Evolutionary conservation across 495 filamentous ascomycete species (phyloP).

Genomic region (Annulohypoxylon stygium): DNA sequence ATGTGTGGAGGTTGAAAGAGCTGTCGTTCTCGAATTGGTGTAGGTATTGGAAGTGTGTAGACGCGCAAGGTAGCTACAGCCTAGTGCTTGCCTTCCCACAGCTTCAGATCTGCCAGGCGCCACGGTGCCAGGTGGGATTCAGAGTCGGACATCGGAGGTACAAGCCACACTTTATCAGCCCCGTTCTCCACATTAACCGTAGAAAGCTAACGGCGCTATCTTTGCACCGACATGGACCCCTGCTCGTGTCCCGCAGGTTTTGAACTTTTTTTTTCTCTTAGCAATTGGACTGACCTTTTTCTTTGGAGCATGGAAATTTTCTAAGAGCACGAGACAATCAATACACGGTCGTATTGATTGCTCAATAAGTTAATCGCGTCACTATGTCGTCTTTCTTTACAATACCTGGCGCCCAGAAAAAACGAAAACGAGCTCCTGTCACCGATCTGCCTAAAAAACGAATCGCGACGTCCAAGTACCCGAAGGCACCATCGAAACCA

Average conservation of each 20-base stretch:
- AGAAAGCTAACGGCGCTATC: slow-evolving; percentile 7
- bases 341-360: slow-evolving; percentile 35
- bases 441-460: slow-evolving; percentile 61
- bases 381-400: slow-evolving; percentile 91
- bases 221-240: slow-evolving; percentile 31
- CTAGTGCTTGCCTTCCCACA: slow-evolving; percentile 46
- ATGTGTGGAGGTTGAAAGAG: slow-evolving; percentile 27
- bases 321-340: slow-evolving; percentile 32
- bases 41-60: slow-evolving; percentile 28
- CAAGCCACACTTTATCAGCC: slow-evolving; percentile 42
- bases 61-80: slow-evolving; percentile 58
- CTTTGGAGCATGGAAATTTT: slow-evolving; percentile 44
- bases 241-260: slow-evolving; percentile 43
- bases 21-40: slow-evolving; percentile 31
- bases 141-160: slow-evolving; percentile 36
- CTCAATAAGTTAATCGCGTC: slow-evolving; percentile 23
- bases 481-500: slow-evolving; percentile 63
- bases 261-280: slow-evolving; percentile 48
- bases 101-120: slow-evolving; percentile 15
- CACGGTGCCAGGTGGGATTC: neutral
- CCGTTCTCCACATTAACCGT: slow-evolving; percentile 22
- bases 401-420: slow-evolving; percentile 78
- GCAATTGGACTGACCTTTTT: slow-evolving; percentile 35
- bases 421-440: slow-evolving; percentile 73
- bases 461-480: slow-evolving; percentile 55